Conservation (phyloP, 495 filamentous ascomycete species). For the Aspergillus baeticus region DNA sequence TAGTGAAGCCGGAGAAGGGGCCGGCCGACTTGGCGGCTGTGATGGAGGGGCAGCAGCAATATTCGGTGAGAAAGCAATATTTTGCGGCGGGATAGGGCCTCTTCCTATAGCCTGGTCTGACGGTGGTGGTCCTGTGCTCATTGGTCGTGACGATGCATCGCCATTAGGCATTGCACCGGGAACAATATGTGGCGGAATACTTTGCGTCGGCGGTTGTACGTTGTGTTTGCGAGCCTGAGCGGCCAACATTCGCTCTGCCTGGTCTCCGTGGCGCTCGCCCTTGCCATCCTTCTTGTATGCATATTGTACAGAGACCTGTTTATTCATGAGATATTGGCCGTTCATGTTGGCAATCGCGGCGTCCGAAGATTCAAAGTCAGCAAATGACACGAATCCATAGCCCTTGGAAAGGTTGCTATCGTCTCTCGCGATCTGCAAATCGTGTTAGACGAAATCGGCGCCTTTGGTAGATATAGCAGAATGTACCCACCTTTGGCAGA, state of each 20-base stretch:
- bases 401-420: conserved; percentile 90
- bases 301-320: conserved; percentile 93
- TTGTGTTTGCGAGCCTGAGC: conserved; percentile 93
- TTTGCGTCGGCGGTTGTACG: conserved; percentile 69
- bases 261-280: conserved; percentile 92
- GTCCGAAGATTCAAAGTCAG: conserved; percentile 92
- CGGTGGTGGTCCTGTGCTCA: conserved; percentile 33
- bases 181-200: conserved; percentile 44
- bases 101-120: conserved; percentile 37
- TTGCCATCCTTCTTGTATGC: conserved; percentile 99
- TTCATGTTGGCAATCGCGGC: conserved; percentile 92
- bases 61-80: conserved; percentile 32
- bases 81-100: conserved; percentile 26
- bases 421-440: conserved; percentile 74
- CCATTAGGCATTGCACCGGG: conserved; percentile 57
- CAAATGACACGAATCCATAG: conserved; percentile 94
- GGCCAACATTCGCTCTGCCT: conserved; percentile 90
- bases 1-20: conserved; percentile 44
- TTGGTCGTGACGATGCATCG: conserved; percentile 42
- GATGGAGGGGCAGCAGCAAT: conserved; percentile 43
- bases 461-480: neutral
- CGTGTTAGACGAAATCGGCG: too few species aligned
- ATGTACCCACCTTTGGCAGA: conserved; percentile 65
- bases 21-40: conserved; percentile 32
- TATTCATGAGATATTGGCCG: conserved; percentile 95